Conservation (phyloP, 129 eudicot genomes). For the Centella asiatica region DNA sequence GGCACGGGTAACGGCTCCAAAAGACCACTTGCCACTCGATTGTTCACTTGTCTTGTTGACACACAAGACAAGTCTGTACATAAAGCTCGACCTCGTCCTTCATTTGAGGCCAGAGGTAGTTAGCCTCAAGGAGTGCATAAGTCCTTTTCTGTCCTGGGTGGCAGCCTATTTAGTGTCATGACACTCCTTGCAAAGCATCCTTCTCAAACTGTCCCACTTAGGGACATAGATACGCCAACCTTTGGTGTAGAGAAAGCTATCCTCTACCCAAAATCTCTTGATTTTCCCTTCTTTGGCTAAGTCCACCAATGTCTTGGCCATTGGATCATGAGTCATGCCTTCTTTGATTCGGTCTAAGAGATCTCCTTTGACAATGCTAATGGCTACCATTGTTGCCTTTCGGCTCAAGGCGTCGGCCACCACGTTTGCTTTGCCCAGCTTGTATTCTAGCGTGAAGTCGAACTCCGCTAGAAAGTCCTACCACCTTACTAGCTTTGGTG, state of each 20-base stretch:
- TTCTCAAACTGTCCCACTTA: not conserved
- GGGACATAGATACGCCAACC: not conserved
- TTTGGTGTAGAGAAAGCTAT: not conserved
- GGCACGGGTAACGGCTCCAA: not conserved
- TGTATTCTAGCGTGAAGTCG: not conserved
- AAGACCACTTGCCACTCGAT: not conserved
- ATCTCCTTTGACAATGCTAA: not conserved
- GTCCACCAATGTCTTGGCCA: no score
- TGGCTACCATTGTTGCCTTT: not conserved
- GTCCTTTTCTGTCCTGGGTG: not conserved
- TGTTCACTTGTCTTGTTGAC: constrained; percentile 1
- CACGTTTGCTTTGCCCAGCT: not conserved
- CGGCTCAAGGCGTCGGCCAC: not conserved
- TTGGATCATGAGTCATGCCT: not conserved
- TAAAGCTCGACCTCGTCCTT: not conserved
- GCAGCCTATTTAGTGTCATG: constrained; percentile 8
- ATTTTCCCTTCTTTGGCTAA: no score
- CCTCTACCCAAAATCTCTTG: not conserved
- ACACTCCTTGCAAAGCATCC: not conserved
- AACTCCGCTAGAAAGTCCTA: constrained; percentile 3
- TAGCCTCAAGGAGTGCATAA: not conserved
- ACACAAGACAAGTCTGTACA: constrained; percentile 4
- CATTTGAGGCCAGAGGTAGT: constrained; percentile 9
- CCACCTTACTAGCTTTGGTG: not conserved
- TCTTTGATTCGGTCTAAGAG: not conserved